Evolutionary conservation across 257 asterid genomes (phyloP), one percentile per base, ranked within the genome.

Genomic region (Solanum sejunctum): DNA sequence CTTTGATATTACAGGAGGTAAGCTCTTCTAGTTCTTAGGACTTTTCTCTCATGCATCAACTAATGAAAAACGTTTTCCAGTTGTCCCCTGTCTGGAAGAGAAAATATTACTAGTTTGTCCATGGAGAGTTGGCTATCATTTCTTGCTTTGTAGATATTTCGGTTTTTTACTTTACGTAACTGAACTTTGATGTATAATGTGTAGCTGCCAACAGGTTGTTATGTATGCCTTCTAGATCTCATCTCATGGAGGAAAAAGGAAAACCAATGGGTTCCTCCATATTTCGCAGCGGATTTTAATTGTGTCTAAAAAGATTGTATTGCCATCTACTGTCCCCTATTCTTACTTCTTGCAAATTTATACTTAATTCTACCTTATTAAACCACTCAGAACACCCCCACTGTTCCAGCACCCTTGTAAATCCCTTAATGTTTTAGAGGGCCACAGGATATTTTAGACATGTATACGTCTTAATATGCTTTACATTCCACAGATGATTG

Each of bases 1-100:
- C 97, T 10, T 83, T 95, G 88, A 95, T 95, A 87, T 87, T 95
- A 47, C 96, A 95, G 78, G 97, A 95, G 95, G 98, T 95, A 88
- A 89, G 85, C 80, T 85, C 85, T 80, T 84, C 56, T 18, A 47
- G 45, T 57, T 81, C 77, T 83, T 87, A 81, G 21, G 32, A 64
- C 83, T 43, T 61, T 82, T 41, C 18, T 84, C 73, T 23, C 20
- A 5, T 70, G 54, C 79, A 70, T 70, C 21, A 10, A 20, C 28
- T 70, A 41, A 52, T 70, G 16, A 70, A 70, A 10, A 70, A 70
- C 17, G 18, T 12, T 41, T 54, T 41, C 79, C 79, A 70, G 54
- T 18, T 41, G 54, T 70, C 54, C 54, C 79, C 18, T 70, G 17
- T 70, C 54, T 41, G 79, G 79, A 70, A 39, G 32, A 70, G 20